phyloP scores from a whole-genome alignment of 306 rosid species.

The Spatholobus suberectus region DNA sequence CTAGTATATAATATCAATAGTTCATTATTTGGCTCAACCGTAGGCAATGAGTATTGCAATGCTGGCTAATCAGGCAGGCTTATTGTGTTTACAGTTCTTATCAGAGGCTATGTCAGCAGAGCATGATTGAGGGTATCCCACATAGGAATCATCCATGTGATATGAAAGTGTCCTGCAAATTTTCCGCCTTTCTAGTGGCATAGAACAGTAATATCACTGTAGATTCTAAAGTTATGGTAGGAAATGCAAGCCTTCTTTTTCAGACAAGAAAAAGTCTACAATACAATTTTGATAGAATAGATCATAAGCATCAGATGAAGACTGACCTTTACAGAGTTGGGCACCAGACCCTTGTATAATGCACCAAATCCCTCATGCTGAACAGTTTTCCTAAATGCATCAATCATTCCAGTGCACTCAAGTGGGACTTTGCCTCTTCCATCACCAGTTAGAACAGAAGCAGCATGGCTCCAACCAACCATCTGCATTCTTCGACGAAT shows the following conservation, averaged over 20 bases:
- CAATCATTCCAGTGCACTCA: conserved; percentile 92
- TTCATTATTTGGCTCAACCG: conserved; percentile 16
- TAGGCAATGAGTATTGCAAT: neutral
- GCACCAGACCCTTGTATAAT: conserved; percentile 97
- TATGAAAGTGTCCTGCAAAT: neutral
- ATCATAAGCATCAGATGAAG: conserved; percentile 24
- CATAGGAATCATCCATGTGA: conserved; percentile 12
- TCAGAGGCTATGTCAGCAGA: neutral
- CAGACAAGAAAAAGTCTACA: conserved; percentile 9
- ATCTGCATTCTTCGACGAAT: conserved; percentile 99
- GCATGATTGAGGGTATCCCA: conserved; percentile 13
- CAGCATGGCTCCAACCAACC: conserved; percentile 97
- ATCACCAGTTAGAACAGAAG: conserved; percentile 85
- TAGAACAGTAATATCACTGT: neutral
- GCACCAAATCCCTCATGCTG: conserved; percentile 95
- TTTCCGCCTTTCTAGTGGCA: neutral
- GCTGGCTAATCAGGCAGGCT: neutral
- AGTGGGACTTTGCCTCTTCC: conserved; percentile 79
- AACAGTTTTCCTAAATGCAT: conserved; percentile 96
- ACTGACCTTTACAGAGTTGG: conserved; percentile 97
- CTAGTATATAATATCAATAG: neutral
- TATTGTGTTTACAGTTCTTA: neutral
- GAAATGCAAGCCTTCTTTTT: neutral
- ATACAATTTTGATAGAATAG: neutral
- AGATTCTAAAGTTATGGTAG: neutral